These are phyloP conservation scores for Cokeromyces recurvatus DNA, from an alignment of 371 early-diverging fungal genomes.

Conservation along the genomic window DNA sequence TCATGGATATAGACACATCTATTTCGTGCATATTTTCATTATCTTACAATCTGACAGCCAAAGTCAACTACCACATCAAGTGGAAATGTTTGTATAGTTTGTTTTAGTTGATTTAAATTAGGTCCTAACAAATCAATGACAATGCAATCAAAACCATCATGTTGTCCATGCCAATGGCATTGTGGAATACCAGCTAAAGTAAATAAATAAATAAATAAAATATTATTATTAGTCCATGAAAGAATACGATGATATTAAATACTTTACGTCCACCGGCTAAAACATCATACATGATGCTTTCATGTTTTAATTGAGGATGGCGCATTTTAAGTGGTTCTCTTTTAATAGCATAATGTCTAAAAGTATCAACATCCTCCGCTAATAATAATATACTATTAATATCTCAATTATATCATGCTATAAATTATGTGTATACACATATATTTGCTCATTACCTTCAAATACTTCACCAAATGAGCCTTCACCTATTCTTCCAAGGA, in stretches of 20 bases:
- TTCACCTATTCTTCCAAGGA: slow-evolving; percentile 58
- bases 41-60: slow-evolving; percentile 48
- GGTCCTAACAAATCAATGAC: slow-evolving; percentile 97
- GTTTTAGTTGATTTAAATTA: slow-evolving; percentile 83
- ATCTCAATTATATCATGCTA: too few species aligned
- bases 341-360: slow-evolving; percentile 51
- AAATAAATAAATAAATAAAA: neutral
- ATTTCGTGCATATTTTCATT: neutral
- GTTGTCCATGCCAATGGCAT: slow-evolving; percentile 88
- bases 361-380: slow-evolving; percentile 8
- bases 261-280: slow-evolving; percentile 52
- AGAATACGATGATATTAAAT: too few species aligned
- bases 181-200: slow-evolving; percentile 71
- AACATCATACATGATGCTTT: slow-evolving; percentile 46
- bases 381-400: too few species aligned
- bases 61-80: slow-evolving; percentile 42
- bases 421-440: too few species aligned
- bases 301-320: slow-evolving; percentile 52
- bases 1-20: neutral
- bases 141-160: slow-evolving; percentile 83
- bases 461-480: slow-evolving; percentile 67
- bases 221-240: too few species aligned
- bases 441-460: too few species aligned
- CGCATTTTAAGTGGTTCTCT: slow-evolving; percentile 38
- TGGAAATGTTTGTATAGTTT: slow-evolving; percentile 30